Conservation (phyloP, 495 filamentous ascomycete species). For the Aspergillus heteromorphus region DNA sequence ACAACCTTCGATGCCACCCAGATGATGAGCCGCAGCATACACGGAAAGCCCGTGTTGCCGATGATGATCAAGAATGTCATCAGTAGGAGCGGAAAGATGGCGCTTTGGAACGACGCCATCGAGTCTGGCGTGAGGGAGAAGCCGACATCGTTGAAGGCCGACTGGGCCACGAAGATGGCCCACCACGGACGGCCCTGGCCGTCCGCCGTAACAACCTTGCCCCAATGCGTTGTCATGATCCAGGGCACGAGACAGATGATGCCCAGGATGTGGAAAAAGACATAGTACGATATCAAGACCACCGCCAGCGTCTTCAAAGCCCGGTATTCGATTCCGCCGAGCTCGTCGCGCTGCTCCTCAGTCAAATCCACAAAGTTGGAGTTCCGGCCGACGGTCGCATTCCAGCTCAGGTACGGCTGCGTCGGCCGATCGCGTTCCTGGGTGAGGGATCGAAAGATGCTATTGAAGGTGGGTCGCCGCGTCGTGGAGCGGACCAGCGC, state of each 20-base stretch:
- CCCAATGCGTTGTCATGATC: constrained; percentile 62
- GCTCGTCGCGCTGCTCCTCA: constrained; percentile 84
- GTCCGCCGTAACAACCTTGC: constrained; percentile 51
- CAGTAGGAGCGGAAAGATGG: constrained; percentile 67
- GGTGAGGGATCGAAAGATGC: constrained; percentile 35
- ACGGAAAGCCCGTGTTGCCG: constrained; percentile 91
- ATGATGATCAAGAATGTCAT: constrained; percentile 80
- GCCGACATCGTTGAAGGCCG: constrained; percentile 84
- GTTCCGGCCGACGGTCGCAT: constrained; percentile 86
- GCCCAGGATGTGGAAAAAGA: constrained; percentile 69
- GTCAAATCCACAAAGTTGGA: constrained; percentile 84
- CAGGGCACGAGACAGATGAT: constrained; percentile 68
- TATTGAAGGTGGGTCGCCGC: constrained; percentile 30
- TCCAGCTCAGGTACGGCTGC: constrained; percentile 86
- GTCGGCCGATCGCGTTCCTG: constrained; percentile 45
- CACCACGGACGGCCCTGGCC: constrained; percentile 76
- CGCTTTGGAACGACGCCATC: constrained; percentile 78
- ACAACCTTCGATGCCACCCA: constrained; percentile 62
- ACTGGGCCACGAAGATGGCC: constrained; percentile 80
- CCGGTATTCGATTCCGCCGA: constrained; percentile 92
- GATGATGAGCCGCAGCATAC: constrained; percentile 86
- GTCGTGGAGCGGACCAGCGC: constrained; percentile 16
- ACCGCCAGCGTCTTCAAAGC: constrained; percentile 78
- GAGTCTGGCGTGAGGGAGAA: constrained; percentile 88
- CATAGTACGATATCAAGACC: constrained; percentile 72